Evolutionary conservation across 1,284 basidiomycete genomes (phyloP).

Genomic region (Inonotus hispidus): DNA sequence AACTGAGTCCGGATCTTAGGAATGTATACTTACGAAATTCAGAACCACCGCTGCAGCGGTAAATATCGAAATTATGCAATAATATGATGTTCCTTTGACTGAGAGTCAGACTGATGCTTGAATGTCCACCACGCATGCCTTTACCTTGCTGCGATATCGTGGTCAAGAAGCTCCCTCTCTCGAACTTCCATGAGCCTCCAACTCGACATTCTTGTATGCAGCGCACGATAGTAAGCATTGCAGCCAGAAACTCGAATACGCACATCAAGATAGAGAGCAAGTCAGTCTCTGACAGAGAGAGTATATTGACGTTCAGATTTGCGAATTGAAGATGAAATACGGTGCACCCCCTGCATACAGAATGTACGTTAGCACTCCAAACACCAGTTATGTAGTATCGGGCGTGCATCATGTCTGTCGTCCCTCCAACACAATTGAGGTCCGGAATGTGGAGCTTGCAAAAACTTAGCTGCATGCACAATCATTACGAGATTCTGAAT

Average conservation of each 20-base stretch:
- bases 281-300: conserved; percentile 16
- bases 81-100: neutral
- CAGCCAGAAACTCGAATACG: conserved; percentile 27
- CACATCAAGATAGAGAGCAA: conserved; percentile 29
- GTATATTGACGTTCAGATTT: neutral
- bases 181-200: conserved; percentile 20
- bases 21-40: neutral
- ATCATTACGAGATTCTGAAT: neutral
- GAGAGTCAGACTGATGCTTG: neutral
- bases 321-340: neutral
- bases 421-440: conserved; percentile 20
- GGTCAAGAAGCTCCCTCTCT: conserved; percentile 26
- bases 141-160: conserved; percentile 30
- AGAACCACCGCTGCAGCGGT: conserved; percentile 1
- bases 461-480: conserved; percentile 18
- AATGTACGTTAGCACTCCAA: neutral
- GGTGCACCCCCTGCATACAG: conserved; percentile 18
- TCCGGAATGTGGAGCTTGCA: conserved; percentile 23
- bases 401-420: conserved; percentile 20
- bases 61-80: neutral
- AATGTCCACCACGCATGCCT: neutral
- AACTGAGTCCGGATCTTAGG: neutral
- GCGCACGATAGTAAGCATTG: conserved; percentile 27
- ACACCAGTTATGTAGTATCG: neutral
- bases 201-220: conserved; percentile 27